A percentile compares a stretch with the other conserved stretches of the same genome.
Conservation (phyloP, 1,139 yeast species). For the Lodderomyces orthopsilosis region DNA sequence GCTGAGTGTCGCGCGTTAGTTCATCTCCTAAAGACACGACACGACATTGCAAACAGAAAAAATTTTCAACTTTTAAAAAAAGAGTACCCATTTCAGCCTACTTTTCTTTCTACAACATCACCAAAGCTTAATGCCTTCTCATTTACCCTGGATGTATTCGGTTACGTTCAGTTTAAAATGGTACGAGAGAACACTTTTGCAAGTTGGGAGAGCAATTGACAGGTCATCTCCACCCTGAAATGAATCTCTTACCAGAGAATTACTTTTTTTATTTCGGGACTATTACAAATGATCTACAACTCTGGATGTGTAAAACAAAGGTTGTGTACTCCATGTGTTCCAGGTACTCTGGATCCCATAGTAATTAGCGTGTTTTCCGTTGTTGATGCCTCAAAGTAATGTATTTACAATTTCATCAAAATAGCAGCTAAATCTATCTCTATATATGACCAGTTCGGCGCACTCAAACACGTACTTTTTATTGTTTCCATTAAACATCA, state of each 20-base stretch:
- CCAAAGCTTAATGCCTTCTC: constrained; percentile 52
- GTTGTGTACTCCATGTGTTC: too few species aligned
- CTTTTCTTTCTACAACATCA: not conserved
- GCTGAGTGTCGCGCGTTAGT: not conserved
- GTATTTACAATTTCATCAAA: constrained; percentile 12
- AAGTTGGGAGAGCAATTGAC: constrained; percentile 32
- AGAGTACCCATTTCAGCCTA: not conserved
- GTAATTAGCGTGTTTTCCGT: too few species aligned
- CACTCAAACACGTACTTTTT: constrained; percentile 13
- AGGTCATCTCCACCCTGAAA: constrained; percentile 53
- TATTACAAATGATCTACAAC: constrained; percentile 40
- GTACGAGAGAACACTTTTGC: constrained; percentile 50
- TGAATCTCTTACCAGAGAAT: constrained; percentile 12
- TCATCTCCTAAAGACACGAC: not conserved
- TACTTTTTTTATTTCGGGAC: constrained; percentile 35
- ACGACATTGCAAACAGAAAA: not conserved
- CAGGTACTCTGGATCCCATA: too few species aligned
- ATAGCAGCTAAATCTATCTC: constrained; percentile 14
- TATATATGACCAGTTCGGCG: constrained; percentile 10
- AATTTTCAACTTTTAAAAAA: not conserved
- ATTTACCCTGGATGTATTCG: constrained; percentile 52
- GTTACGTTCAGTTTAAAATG: constrained; percentile 51
- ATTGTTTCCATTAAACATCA: constrained; percentile 10
- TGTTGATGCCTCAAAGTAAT: constrained; percentile 6
- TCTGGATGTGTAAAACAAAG: not conserved